Evolutionary conservation across 495 filamentous ascomycete species (phyloP), one percentile per base, ranked within the genome.

Genomic region (Aspergillus coremiiformis): DNA sequence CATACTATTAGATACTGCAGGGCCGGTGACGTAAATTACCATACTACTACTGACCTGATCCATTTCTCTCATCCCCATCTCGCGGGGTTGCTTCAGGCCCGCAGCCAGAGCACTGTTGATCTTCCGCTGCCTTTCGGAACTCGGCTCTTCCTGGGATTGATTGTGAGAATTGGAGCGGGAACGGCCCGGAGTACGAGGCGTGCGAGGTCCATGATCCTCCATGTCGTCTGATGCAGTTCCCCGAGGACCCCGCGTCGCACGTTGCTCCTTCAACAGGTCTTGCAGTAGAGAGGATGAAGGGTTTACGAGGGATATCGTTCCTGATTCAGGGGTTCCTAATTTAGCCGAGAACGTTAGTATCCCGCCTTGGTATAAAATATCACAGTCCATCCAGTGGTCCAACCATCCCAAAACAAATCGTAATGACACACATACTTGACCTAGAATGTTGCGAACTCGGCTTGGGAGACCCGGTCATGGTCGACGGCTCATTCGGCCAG

Each of bases 21-120:
- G 26, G 15, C 43, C 47, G 43, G 17, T 9, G 52, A 29, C 15
- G n/a, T 33, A 20, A 19, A 26, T 20, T 37, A 30, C 15, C 24
- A 24, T 14, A 27, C 12, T 17, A 14, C 21, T 35, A 60, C 65
- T 55, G 51, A 77, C 75, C 56, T 78, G 63, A 51, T 77, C 73
- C 67, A 71, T 77, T 54, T 77, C 76, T 29, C 70, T 65, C 29
- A 77, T 59, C 7, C 73, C 75, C 75, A 79, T 78, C 24, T 77
- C 74, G 39, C 68, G 69, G 4, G 73, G 68, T 17, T 65, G 61
- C 24, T 61, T 62, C 11, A 57, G 53, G n/a, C 57, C 62, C 0
- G 64, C 50, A 17, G 60, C 39, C 15, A 66, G 50, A 7, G 57
- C 47, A 41, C 65, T 60, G 39, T 60, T 66, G 5, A 56, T 47